phyloP scores from a whole-genome alignment of 2,329 filamentous ascomycete genomes.

The Pseudopyricularia cyperi region DNA sequence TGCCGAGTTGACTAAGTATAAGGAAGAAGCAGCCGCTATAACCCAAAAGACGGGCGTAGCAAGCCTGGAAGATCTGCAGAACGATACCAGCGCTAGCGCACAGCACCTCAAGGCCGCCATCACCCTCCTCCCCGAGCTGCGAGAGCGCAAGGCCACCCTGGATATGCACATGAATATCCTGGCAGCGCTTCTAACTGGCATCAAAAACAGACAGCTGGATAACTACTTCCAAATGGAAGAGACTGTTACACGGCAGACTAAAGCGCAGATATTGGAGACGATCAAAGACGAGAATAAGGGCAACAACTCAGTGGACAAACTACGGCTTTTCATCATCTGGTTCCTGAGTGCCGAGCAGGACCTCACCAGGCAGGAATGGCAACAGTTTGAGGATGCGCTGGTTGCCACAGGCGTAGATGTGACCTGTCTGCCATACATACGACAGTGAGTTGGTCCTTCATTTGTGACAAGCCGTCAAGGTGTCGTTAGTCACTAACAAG shows the following conservation, averaged over 20 bases:
- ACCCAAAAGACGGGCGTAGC: constrained; percentile 91
- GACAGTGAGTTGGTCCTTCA: constrained; percentile 46
- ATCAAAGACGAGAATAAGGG: constrained; percentile 75
- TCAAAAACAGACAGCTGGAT: constrained; percentile 90
- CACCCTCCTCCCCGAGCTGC: constrained; percentile 77
- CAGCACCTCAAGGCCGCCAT: constrained; percentile 95
- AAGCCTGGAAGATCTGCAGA: constrained; percentile 83
- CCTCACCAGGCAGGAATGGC: constrained; percentile 67
- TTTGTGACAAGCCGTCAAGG: not conserved
- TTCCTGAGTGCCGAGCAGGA: constrained; percentile 89
- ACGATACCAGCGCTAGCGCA: constrained; percentile 77
- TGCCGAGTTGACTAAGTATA: constrained; percentile 83
- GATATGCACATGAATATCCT: constrained; percentile 99
- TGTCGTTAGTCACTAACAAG: constrained; percentile 1
- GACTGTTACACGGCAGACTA: constrained; percentile 80
- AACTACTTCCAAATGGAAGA: constrained; percentile 96
- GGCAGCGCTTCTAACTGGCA: constrained; percentile 60
- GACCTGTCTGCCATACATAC: constrained; percentile 70
- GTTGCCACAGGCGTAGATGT: constrained; percentile 63
- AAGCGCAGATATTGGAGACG: constrained; percentile 75
- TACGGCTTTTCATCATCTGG: constrained; percentile 94
- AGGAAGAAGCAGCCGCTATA: constrained; percentile 86
- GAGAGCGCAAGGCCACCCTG: constrained; percentile 81
- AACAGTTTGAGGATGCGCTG: constrained; percentile 74
- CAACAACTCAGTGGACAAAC: constrained; percentile 73